Evolutionary conservation across 805 yeast genomes (phyloP), one percentile per base, ranked within the genome.

Genomic region (Wickerhamomyces pijperi): DNA sequence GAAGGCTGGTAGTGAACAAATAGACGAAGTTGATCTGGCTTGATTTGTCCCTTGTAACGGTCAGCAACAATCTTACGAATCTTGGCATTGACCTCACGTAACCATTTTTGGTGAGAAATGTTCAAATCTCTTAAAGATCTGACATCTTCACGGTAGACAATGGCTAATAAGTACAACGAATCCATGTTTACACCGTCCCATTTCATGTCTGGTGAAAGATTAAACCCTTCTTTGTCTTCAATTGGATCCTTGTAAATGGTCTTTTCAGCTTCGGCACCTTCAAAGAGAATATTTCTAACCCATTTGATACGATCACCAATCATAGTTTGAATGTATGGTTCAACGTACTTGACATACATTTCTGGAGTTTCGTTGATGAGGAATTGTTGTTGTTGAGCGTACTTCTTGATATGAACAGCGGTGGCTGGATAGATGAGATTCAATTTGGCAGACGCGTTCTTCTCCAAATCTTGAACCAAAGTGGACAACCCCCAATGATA

Each of bases 1-100:
- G 95, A 82, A 0, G 98, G 98, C 48, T 88, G 97, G 58, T 92
- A 83, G 63, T 92, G 98, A 36, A 92, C 70, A 54, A 83, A 92
- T 1, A 87, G 55, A 42, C 94, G 71, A 47, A 92, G 56, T 48
- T 78, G 72, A 53, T 81, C 80, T 1, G 62, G 49, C 2, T 48
- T 56, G 12, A 86, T 48, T 15, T 53, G 51, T 32, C 50, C 51
- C 12, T 65, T 63, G 53, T 72, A 82, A 33, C 62, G 53, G 18
- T 56, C 53, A 0, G 75, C 60, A 5, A 84, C 72, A 2, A 71
- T 68, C 1, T 53, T 46, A 39, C 62, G 58, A 11, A 85, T 68
- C 18, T 67, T 68, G 11, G 51, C 43, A 37, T 63, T 60, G 5
- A 90, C 48, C 2, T 51, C 42, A 42, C 65, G 56, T 40, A 92